Conservation (phyloP, 2,329 filamentous ascomycete species). For the Fonsecaea monophora region DNA sequence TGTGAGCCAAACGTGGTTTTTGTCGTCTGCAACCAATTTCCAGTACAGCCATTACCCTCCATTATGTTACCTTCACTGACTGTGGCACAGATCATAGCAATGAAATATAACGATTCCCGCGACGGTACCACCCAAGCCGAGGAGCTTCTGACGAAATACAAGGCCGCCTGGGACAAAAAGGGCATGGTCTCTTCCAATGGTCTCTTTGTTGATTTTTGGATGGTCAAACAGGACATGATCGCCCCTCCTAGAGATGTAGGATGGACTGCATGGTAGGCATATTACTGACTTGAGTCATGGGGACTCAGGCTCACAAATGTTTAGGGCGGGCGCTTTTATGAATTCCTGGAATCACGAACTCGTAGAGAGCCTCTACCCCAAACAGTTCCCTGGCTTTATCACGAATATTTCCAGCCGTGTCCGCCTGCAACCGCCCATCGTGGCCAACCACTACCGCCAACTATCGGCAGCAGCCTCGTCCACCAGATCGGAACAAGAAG, state of each 20-base stretch:
- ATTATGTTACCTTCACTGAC: conserved; percentile 19
- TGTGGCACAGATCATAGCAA: conserved; percentile 46
- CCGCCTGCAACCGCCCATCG: conserved; percentile 37
- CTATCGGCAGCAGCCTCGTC: conserved; percentile 24
- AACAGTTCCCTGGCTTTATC: conserved; percentile 42
- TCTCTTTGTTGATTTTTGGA: conserved; percentile 41
- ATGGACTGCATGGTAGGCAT: conserved; percentile 44
- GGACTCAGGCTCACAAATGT: background rate
- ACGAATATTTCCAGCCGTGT: conserved; percentile 39
- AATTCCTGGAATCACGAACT: conserved; percentile 47
- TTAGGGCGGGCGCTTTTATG: conserved; percentile 47
- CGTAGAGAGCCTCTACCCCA: conserved; percentile 41
- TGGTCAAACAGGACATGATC: conserved; percentile 42
- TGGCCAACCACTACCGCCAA: conserved; percentile 41
- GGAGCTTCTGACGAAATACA: conserved; percentile 49
- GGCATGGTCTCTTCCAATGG: conserved; percentile 42
- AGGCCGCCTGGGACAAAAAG: conserved; percentile 45
- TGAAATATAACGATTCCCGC: conserved; percentile 48
- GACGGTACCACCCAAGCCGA: conserved; percentile 45
- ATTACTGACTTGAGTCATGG: conserved; percentile 13
- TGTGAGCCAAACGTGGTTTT: conserved; percentile 51
- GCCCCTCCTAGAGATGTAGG: conserved; percentile 36
- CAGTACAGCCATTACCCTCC: conserved; percentile 40
- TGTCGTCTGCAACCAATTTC: conserved; percentile 54
- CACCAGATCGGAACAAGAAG: conserved; percentile 9